Base-by-base conservation (phyloP, 495 filamentous ascomycete genomes). In the Trichoderma gamsii region DNA sequence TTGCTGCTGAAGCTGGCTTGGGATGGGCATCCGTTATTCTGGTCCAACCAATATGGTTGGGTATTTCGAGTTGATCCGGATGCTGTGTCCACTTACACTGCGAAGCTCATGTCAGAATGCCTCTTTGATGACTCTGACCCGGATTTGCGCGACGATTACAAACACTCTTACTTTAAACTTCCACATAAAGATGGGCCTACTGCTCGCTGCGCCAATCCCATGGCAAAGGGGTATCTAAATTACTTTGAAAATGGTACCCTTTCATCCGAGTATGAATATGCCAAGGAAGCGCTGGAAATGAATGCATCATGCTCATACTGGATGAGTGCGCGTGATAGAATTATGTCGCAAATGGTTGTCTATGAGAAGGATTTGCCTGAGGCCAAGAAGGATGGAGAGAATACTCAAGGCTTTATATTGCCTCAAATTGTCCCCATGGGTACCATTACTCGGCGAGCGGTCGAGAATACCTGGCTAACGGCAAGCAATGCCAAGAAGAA, bases 391-490 rank as follows among this genome's bases (percentile, higher is more conserved):
- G 56, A 12, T 32, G 25, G 25, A 66, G 68, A 69, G 71, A 73
- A 41, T 41, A 67, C 59, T 13, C 67, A 65, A 15, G 95, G 95
- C 4, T 95, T 90, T 71, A 97, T 99, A 71, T 79, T 99, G n/a
- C 95, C 95, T n/a, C 95, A 99, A 73, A 79, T 99, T 66, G 97
- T 99, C 69, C 95, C 95, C 12, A 99, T 99, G 95, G 95, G 95
- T 16, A 99, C 95, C 21, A 90, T 99, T 67, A 99, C 95, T n/a
- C 85, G 95, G 46, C 88, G 95, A 70, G 92, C 95, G 0, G 95
- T 99, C 25, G 95, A 99, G 76, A 97, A 96, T 71, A 98, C 95
- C 0, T 99, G 95, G 95, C 85, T 99, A 49, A 99, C 95, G 21
- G 95, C 95, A 16, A 95, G 92, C 72, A 99, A 99, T 74, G 96